Conservation (phyloP, 208 protist genomes). For the Kentomonas sorsogonicus region DNA sequence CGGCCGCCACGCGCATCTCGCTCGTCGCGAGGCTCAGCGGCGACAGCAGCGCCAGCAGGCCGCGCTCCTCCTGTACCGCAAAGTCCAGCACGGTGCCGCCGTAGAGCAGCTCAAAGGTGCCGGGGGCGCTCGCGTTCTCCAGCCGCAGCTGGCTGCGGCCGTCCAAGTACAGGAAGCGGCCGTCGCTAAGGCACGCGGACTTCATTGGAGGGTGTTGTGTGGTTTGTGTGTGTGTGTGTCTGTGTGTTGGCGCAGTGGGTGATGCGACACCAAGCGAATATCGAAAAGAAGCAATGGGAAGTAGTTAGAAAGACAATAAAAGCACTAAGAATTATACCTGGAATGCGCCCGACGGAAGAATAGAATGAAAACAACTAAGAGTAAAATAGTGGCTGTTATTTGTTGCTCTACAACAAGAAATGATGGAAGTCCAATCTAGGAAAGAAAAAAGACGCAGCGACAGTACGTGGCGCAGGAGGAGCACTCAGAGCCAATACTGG, state of each 20-base stretch:
- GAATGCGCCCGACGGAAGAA: too few species aligned
- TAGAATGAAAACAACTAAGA: conserved; percentile 12
- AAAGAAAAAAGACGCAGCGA: background rate
- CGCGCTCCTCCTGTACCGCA: conserved; percentile 19
- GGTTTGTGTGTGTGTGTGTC: too few species aligned
- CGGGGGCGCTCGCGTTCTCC: background rate
- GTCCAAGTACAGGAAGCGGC: conserved; percentile 25
- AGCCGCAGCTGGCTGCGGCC: conserved; percentile 1
- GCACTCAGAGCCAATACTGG: too few species aligned
- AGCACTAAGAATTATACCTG: too few species aligned
- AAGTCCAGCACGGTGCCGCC: conserved; percentile 29
- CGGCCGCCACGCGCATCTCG: conserved; percentile 33
- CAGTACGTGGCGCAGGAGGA: too few species aligned
- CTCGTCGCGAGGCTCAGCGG: conserved; percentile 13
- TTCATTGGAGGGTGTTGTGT: too few species aligned
- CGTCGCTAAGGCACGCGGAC: conserved; percentile 16
- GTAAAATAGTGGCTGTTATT: background rate
- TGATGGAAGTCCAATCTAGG: background rate
- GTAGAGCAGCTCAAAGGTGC: conserved; percentile 22
- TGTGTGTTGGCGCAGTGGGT: too few species aligned
- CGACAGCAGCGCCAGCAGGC: conserved; percentile 25
- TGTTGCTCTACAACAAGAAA: conserved; percentile 4
- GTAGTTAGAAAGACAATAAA: too few species aligned
- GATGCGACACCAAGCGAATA: too few species aligned
- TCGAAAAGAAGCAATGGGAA: too few species aligned